Evolutionary conservation across 768 basidiomycete genomes (phyloP).

Genomic region (Pleurotus platypus): DNA sequence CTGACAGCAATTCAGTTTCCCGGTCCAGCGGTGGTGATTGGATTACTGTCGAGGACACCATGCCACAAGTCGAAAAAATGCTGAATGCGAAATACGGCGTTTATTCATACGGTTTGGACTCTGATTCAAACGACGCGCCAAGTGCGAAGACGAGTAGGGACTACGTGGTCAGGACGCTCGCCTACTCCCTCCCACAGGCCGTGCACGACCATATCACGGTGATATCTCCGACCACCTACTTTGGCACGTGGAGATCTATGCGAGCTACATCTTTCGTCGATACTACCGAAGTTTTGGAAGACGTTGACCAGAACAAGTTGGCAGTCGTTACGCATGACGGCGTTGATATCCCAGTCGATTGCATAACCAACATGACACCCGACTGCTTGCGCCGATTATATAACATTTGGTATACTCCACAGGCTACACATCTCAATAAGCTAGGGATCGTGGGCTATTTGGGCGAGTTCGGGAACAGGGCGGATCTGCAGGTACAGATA

Average conservation of each 20-base stretch:
- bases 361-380: conserved; percentile 35
- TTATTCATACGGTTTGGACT: conserved; percentile 26
- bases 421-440: conserved; percentile 27
- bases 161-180: conserved; percentile 55
- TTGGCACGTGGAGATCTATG: conserved; percentile 35
- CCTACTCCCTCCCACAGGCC: conserved; percentile 57
- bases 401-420: conserved; percentile 28
- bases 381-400: conserved; percentile 41
- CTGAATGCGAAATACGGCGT: conserved; percentile 42
- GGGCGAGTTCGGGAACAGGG: conserved; percentile 36
- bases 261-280: conserved; percentile 27
- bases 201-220: conserved; percentile 61
- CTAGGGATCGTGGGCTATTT: conserved; percentile 42
- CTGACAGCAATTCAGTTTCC: conserved; percentile 30
- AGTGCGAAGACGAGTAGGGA: conserved; percentile 1
- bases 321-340: conserved; percentile 6
- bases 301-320: conserved; percentile 15
- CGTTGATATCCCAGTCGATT: conserved; percentile 26
- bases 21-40: conserved; percentile 65
- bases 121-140: neutral
- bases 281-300: neutral
- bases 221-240: conserved; percentile 69
- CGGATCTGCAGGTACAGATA: conserved; percentile 31
- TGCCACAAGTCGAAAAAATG: conserved; percentile 61
- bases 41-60: conserved; percentile 57